Percentiles rank a stretch among this genome's conserved stretches.
phyloP scores from a whole-genome alignment of 148 eudicot species.

The Rhododendron molle region DNA sequence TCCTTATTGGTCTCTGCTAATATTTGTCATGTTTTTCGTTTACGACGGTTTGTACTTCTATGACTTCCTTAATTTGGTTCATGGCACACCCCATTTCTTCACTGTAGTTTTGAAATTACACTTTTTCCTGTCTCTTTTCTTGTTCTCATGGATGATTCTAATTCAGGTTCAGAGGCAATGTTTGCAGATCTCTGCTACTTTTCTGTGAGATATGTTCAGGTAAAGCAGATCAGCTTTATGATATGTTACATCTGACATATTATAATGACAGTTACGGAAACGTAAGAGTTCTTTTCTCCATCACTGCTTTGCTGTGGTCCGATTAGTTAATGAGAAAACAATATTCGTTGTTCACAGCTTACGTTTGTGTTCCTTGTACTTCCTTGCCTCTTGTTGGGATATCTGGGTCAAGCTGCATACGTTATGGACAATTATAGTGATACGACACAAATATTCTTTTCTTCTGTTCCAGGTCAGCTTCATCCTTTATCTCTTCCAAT shows the following conservation, averaged over 20 bases:
- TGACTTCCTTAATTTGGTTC: neutral
- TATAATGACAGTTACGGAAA: neutral
- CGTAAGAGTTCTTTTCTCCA: conserved; percentile 2
- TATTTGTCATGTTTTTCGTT: neutral
- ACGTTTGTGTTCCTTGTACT: conserved; percentile 83
- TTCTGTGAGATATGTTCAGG: conserved; percentile 97
- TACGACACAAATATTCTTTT: conserved; percentile 68
- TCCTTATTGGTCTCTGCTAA: neutral
- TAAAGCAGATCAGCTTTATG: conserved; percentile 21
- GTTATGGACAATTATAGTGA: conserved; percentile 77
- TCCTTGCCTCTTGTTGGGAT: conserved; percentile 96
- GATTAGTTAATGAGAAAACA: neutral
- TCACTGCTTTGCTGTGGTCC: neutral
- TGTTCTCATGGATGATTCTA: conserved; percentile 6
- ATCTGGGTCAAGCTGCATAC: conserved; percentile 98
- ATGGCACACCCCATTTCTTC: neutral
- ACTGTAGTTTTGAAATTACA: neutral
- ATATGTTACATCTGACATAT: neutral
- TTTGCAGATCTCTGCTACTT: conserved; percentile 99
- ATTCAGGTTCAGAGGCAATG: conserved; percentile 98
- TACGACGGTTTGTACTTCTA: neutral
- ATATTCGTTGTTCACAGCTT: conserved; percentile 62
- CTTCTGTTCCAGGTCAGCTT: conserved; percentile 82
- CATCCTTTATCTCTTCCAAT: conserved; percentile 12
- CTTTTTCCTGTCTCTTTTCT: neutral